Base-by-base conservation (phyloP, 305 asterid species). In the Ruellia speciosa region DNA sequence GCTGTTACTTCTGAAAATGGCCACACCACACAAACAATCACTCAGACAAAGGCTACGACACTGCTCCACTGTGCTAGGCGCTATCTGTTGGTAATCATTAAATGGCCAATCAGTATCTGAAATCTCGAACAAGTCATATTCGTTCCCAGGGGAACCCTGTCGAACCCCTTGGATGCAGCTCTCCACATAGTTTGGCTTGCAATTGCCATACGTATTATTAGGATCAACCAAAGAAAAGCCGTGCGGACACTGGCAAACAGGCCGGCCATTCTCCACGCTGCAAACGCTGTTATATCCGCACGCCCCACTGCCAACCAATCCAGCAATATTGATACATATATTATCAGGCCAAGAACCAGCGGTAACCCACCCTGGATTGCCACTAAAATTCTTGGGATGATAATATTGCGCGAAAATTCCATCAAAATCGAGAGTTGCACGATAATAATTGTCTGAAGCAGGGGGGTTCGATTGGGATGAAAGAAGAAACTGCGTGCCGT, bases 201-300 rank as follows among this genome's bases (percentile, higher is more conserved):
- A 85, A 45, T 66, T 68, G 17, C 85, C 81, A 2, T 64, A 58
- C 7, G 52, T 4, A 24, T 85, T 41, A 14, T 20, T 65, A 0
- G 77, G 81, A 65, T 85, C 86, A 10, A 66, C 56, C 60, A 75
- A 49, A 0, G 67, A 37, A 54, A 61, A 85, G 28, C 81, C 83
- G 6, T 0, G 10, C 0, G 95, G 85, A 48, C 92, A 83, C 5
- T 54, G 54, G 59, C 95, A 86, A 20, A 18, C 61, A 0, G 87
- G 84, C 40, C 72, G 66, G 20, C 13, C 48, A n/a, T 15, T 54
- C 0, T 40, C 35, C 3, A 75, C 60, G 0, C 54, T 67, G 64
- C 92, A 83, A 18, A 83, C 68, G 50, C 65, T 83, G 64, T 81
- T 77, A 52, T 66, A 81, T 9, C 93, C 87, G 54, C 93, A 83